These are phyloP conservation scores for Apiospora marii DNA, from an alignment of 2,329 filamentous ascomycete species.

Conservation along the genomic window DNA sequence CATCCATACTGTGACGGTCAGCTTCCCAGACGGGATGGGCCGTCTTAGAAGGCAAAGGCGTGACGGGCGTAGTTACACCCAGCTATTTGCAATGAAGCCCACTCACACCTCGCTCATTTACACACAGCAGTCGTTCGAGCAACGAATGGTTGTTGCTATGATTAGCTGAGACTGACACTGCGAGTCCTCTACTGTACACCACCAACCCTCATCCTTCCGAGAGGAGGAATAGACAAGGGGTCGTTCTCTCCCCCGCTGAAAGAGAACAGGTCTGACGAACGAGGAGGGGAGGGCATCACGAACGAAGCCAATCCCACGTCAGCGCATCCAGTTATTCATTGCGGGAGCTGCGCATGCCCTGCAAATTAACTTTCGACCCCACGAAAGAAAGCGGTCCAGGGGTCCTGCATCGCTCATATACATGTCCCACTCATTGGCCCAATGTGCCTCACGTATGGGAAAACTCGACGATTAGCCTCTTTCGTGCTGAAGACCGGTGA, in stretches of 20 bases:
- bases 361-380: constrained; percentile 24
- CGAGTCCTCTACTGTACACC: not conserved
- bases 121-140: not conserved
- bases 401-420: not conserved
- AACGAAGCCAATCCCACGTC: constrained; percentile 4
- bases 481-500: constrained; percentile 20
- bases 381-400: constrained; percentile 15
- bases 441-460: constrained; percentile 19
- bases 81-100: not conserved
- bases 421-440: constrained; percentile 8
- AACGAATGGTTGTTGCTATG: not conserved
- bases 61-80: not conserved
- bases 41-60: constrained; percentile 10
- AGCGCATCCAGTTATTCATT: constrained; percentile 2
- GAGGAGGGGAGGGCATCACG: constrained; percentile 1
- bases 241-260: not conserved
- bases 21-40: constrained; percentile 21
- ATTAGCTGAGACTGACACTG: not conserved
- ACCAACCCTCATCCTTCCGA: not conserved
- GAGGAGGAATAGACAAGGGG: not conserved
- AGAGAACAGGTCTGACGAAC: not conserved
- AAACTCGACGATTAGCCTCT: constrained; percentile 14
- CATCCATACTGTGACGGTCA: constrained; percentile 2
- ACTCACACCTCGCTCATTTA: not conserved
- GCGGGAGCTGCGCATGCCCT: constrained; percentile 21